Evolutionary conservation across 805 yeast genomes (phyloP).

Genomic region (Torulaspora indica): DNA sequence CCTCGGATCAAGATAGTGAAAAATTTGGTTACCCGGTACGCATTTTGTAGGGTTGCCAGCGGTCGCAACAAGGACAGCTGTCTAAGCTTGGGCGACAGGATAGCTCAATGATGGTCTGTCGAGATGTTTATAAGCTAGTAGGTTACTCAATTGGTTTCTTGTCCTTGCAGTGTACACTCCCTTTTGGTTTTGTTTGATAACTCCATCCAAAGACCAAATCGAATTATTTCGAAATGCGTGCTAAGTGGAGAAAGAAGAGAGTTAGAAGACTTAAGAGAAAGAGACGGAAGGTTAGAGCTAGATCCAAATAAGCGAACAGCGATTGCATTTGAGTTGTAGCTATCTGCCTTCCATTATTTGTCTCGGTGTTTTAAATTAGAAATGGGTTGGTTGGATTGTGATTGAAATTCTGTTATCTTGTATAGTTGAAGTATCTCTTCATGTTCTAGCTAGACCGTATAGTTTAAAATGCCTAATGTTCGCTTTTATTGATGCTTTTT

Average conservation of each 20-base stretch:
- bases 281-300: constrained; percentile 99
- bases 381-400: background rate
- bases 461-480: constrained; percentile 1
- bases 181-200: constrained; percentile 3
- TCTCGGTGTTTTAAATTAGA: background rate
- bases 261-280: constrained; percentile 99
- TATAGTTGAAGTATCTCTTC: background rate
- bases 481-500: background rate
- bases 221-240: constrained; percentile 59
- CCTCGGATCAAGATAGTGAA: background rate
- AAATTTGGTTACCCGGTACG: constrained; percentile 3
- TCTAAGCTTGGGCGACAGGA: background rate
- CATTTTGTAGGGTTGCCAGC: background rate
- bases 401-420: background rate
- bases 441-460: background rate
- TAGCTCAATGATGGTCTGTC: background rate
- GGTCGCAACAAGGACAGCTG: background rate
- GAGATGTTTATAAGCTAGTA: constrained; percentile 9
- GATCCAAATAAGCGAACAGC: constrained; percentile 83
- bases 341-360: background rate
- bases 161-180: constrained; percentile 1
- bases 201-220: constrained; percentile 18
- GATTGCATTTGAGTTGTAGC: constrained; percentile 2
- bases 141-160: constrained; percentile 1
- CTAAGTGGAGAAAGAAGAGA: constrained; percentile 99